phyloP scores from a whole-genome alignment of 2,329 filamentous ascomycete genomes.

The Trichoderma koningii region DNA sequence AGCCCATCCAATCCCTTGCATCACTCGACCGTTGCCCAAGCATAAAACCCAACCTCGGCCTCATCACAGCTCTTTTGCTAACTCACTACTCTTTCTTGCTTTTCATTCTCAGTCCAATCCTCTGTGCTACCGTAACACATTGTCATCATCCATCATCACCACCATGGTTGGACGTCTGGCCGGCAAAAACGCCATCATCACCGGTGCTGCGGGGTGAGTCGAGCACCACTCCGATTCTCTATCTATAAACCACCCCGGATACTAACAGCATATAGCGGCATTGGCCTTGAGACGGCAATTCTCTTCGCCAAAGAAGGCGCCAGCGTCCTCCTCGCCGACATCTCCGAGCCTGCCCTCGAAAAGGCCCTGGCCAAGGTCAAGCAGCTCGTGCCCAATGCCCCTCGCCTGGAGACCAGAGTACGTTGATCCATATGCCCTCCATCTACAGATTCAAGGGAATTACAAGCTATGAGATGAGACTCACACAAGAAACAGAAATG shows the following conservation, averaged over 20 bases:
- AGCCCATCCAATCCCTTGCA: constrained; percentile 1
- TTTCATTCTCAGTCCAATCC: not conserved
- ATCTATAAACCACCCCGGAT: not conserved
- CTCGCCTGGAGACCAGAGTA: constrained; percentile 62
- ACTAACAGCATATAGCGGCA: constrained; percentile 62
- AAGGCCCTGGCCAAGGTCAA: constrained; percentile 75
- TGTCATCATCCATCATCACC: not conserved
- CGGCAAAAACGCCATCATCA: constrained; percentile 71
- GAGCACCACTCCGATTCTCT: not conserved
- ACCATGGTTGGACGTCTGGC: constrained; percentile 52
- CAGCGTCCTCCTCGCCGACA: constrained; percentile 81
- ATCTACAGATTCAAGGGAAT: not conserved
- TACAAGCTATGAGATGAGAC: not conserved
- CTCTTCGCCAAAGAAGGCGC: constrained; percentile 89
- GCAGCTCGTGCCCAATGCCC: constrained; percentile 65
- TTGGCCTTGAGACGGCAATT: constrained; percentile 88
- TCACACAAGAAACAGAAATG: constrained; percentile 40
- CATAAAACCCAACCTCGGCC: constrained; percentile 21
- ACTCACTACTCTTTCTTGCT: not conserved
- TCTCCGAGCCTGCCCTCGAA: constrained; percentile 75
- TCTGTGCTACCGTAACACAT: not conserved
- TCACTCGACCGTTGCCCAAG: constrained; percentile 2
- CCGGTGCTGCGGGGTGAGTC: constrained; percentile 79
- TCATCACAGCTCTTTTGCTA: not conserved
- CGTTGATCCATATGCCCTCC: constrained; percentile 23